Evolutionary conservation across 2,329 filamentous ascomycete genomes (phyloP).

Genomic region (Colletotrichum plurivorum): DNA sequence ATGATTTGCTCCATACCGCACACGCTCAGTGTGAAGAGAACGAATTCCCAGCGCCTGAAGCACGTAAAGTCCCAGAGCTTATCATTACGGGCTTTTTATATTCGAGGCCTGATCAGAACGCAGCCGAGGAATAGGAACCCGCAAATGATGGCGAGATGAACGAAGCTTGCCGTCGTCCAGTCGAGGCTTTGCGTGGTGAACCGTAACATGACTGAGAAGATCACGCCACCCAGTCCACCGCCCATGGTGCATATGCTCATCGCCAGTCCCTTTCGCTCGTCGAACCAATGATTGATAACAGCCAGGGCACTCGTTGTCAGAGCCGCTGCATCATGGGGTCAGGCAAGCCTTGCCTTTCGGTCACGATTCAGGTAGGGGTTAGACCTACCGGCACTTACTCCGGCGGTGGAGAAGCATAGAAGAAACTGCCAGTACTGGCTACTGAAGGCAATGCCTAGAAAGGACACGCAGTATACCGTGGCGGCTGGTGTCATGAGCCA

Average conservation of each 20-base stretch:
- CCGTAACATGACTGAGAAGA: conserved; percentile 48
- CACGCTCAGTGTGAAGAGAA: conserved; percentile 46
- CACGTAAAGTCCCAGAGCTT: conserved; percentile 37
- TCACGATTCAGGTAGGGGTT: not conserved
- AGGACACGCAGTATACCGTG: conserved; percentile 43
- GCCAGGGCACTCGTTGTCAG: conserved; percentile 46
- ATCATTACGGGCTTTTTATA: conserved; percentile 9
- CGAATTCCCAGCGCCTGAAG: conserved; percentile 44
- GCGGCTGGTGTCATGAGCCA: conserved; percentile 43
- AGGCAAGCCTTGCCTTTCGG: not conserved
- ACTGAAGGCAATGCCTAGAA: conserved; percentile 48
- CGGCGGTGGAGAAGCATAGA: conserved; percentile 47
- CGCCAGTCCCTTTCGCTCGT: conserved; percentile 40
- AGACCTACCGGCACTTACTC: conserved; percentile 44
- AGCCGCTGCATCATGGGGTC: conserved; percentile 39
- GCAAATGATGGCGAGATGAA: conserved; percentile 44
- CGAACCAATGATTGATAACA: conserved; percentile 47
- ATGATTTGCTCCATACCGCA: conserved; percentile 43
- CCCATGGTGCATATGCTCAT: conserved; percentile 47
- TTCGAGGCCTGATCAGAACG: conserved; percentile 41
- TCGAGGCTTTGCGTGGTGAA: conserved; percentile 43
- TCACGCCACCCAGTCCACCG: conserved; percentile 48
- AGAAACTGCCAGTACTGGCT: conserved; percentile 47
- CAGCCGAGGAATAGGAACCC: conserved; percentile 42
- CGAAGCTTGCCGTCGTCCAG: conserved; percentile 44